These are phyloP conservation scores for Boehmeria nivea DNA, from an alignment of 306 rosid species.

Conservation along the genomic window DNA sequence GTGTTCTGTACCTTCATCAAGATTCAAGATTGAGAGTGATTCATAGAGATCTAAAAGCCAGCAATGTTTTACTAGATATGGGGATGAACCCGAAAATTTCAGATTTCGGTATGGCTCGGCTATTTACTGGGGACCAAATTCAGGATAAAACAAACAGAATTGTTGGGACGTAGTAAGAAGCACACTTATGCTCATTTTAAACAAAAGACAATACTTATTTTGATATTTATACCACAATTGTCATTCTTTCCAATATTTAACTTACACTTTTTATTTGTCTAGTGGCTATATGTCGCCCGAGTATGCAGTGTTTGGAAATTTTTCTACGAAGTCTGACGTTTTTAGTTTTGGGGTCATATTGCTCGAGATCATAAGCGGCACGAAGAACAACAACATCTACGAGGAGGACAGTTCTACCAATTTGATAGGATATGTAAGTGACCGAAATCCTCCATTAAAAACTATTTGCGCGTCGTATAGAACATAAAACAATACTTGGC, in stretches of 20 bases:
- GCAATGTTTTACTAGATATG: constrained; percentile 2
- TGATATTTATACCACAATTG: neutral
- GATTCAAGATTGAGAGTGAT: constrained; percentile 14
- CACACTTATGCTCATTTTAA: neutral
- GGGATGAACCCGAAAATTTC: constrained; percentile 11
- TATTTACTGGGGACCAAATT: constrained; percentile 1
- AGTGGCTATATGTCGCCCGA: constrained; percentile 70
- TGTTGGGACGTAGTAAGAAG: constrained; percentile 14
- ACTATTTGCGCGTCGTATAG: neutral
- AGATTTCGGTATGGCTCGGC: constrained; percentile 11
- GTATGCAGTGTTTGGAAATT: constrained; percentile 50
- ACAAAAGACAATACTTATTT: too few relatives aligned
- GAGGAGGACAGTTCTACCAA: constrained; percentile 37
- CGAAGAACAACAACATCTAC: constrained; percentile 29
- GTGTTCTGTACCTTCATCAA: constrained; percentile 11
- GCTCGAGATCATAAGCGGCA: constrained; percentile 48
- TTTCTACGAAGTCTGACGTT: constrained; percentile 56
- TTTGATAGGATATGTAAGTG: too few relatives aligned
- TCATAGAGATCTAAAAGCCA: constrained; percentile 8
- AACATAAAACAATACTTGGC: neutral
- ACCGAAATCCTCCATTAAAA: neutral
- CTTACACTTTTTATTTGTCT: neutral
- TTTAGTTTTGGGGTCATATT: constrained; percentile 61
- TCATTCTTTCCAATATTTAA: neutral
- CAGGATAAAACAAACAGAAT: neutral